phyloP scores from a whole-genome alignment of 805 yeast species.

The Ogataea populi-albae region DNA sequence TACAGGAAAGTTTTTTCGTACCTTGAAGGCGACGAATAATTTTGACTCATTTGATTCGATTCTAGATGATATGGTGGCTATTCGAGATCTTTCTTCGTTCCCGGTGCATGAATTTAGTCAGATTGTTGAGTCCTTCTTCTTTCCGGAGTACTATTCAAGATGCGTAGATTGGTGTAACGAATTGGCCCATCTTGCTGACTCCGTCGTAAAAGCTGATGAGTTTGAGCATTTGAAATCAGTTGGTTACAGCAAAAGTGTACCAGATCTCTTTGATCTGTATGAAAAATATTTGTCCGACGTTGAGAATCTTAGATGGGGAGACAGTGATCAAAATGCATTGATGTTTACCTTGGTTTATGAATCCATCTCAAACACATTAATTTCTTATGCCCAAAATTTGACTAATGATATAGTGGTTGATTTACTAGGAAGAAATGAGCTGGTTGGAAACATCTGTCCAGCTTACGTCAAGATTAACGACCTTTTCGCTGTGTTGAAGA shows the following conservation, averaged over 20 bases:
- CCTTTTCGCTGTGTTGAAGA: slow-evolving; percentile 13
- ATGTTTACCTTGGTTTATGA: slow-evolving; percentile 14
- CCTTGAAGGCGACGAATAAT: slow-evolving; percentile 1
- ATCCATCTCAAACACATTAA: slow-evolving; percentile 8
- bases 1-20: slow-evolving; percentile 8
- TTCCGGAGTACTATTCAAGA: slow-evolving; percentile 14
- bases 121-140: slow-evolving; percentile 8
- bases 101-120: slow-evolving; percentile 8
- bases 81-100: slow-evolving; percentile 11
- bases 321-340: slow-evolving; percentile 11
- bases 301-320: slow-evolving; percentile 8
- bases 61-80: slow-evolving; percentile 8
- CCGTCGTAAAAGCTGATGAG: slow-evolving; percentile 10
- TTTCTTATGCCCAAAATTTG: slow-evolving; percentile 10
- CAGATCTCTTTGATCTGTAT: slow-evolving; percentile 12
- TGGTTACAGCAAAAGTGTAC: slow-evolving; percentile 16
- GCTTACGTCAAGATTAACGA: slow-evolving; percentile 19
- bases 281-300: slow-evolving; percentile 9
- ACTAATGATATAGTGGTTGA: slow-evolving; percentile 12
- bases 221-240: slow-evolving; percentile 11
- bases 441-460: slow-evolving; percentile 6
- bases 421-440: slow-evolving; percentile 1
- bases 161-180: slow-evolving; percentile 16
- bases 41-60: slow-evolving; percentile 4
- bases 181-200: slow-evolving; percentile 5